Conservation (phyloP, 1,284 basidiomycete genomes). For the Violaceomyces palustris region DNA sequence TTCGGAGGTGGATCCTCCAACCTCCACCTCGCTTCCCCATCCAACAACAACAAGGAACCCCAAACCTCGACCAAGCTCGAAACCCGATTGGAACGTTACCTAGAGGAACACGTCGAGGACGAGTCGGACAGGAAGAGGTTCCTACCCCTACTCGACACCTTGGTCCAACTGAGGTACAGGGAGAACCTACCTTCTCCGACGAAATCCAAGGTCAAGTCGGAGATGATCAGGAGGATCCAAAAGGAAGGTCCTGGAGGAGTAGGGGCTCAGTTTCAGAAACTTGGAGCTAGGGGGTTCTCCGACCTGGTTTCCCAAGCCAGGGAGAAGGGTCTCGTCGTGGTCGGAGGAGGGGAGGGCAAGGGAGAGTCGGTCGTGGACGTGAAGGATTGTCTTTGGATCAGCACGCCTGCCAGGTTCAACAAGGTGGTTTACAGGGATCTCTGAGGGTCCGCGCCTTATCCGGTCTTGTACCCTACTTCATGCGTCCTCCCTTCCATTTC, state of each 20-base stretch:
- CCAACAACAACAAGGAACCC: neutral
- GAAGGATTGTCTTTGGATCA: too few relatives aligned
- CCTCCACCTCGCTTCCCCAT: too few relatives aligned
- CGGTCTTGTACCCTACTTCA: too few relatives aligned
- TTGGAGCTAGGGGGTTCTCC: slow-evolving; percentile 21
- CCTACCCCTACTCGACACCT: slow-evolving; percentile 19
- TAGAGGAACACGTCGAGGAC: too few relatives aligned
- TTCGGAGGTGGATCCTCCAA: too few relatives aligned
- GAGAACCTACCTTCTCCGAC: neutral
- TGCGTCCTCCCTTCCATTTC: too few relatives aligned
- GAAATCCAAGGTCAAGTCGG: slow-evolving; percentile 14
- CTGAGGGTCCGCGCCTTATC: too few relatives aligned
- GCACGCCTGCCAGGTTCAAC: too few relatives aligned
- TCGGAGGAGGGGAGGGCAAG: neutral
- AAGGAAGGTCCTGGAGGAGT: slow-evolving; percentile 11
- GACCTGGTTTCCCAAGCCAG: slow-evolving; percentile 22
- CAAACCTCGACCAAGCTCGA: slow-evolving; percentile 5
- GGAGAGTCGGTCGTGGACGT: neutral
- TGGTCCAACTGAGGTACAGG: slow-evolving; percentile 1
- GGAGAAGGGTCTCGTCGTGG: slow-evolving; percentile 13
- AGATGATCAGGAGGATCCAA: slow-evolving; percentile 12
- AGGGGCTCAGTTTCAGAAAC: slow-evolving; percentile 23
- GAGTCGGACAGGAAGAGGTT: slow-evolving; percentile 15
- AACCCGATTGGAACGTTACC: slow-evolving; percentile 11
- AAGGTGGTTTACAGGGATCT: too few relatives aligned